Percentiles rank a stretch among this genome's conserved stretches.
Evolutionary conservation across 148 eudicot species (phyloP).

Genomic region (Nepenthes mirabilis): DNA sequence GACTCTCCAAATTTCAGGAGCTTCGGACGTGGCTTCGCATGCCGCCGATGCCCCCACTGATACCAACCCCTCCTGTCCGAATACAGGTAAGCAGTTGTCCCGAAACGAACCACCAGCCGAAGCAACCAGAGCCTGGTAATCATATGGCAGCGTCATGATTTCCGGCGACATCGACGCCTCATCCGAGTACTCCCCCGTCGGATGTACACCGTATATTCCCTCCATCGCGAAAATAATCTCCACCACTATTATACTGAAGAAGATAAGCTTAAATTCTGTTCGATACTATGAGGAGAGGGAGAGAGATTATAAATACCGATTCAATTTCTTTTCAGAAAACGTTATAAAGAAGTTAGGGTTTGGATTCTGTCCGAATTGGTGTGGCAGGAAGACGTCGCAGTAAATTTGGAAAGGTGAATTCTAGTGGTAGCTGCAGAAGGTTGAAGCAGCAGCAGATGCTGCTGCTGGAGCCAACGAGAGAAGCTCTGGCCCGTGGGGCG

Average conservation of each 20-base stretch:
- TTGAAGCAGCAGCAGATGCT: too few species aligned
- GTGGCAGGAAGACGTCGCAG: conserved; percentile 4
- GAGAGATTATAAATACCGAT: neutral
- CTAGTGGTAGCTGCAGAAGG: too few species aligned
- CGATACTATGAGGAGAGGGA: too few species aligned
- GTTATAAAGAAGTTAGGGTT: conserved; percentile 3
- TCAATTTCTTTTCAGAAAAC: conserved; percentile 1
- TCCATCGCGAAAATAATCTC: conserved; percentile 24
- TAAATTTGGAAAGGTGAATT: too few species aligned
- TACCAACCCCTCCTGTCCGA: conserved; percentile 49
- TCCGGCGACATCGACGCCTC: conserved; percentile 32
- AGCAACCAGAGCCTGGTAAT: conserved; percentile 26
- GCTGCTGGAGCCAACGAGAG: too few species aligned
- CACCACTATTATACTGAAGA: too few species aligned
- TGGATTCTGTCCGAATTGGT: conserved; percentile 13
- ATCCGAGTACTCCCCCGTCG: conserved; percentile 21
- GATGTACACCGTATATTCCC: conserved; percentile 41
- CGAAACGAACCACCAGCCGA: conserved; percentile 4
- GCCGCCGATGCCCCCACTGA: conserved; percentile 28
- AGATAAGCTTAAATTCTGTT: too few species aligned
- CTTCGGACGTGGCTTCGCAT: conserved; percentile 27
- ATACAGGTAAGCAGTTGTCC: conserved; percentile 12
- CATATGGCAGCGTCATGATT: conserved; percentile 22
- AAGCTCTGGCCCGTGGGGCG: too few species aligned
- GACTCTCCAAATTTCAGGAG: neutral